Percentiles rank a stretch among this genome's conserved stretches.
These are phyloP conservation scores for Tilletia indica DNA, from an alignment of 1,284 basidiomycete genomes.

Conservation along the genomic window DNA sequence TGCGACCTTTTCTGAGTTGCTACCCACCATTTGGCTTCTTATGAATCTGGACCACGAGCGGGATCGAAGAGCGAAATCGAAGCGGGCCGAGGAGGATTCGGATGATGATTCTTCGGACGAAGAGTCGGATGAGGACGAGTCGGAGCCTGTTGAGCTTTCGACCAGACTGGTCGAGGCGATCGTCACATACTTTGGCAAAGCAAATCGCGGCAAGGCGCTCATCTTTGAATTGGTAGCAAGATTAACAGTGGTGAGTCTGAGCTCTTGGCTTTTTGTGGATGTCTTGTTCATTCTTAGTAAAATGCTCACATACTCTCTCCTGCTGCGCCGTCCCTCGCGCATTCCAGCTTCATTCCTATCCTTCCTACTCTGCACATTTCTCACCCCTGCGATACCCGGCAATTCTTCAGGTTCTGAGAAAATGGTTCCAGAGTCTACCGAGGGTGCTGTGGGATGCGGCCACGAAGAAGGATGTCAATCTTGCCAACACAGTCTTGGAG, in stretches of 20 bases:
- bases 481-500: neutral
- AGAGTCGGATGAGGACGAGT: neutral
- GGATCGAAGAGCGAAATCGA: neutral
- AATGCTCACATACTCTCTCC: neutral
- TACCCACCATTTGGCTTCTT: slow-evolving; percentile 42
- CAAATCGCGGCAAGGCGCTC: slow-evolving; percentile 31
- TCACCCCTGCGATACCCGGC: neutral
- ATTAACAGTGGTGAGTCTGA: slow-evolving; percentile 13
- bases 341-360: neutral
- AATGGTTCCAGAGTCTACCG: neutral
- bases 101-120: neutral
- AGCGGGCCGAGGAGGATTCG: too few relatives aligned
- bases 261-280: neutral
- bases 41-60: slow-evolving; percentile 23
- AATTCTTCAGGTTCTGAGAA: neutral
- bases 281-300: too few relatives aligned
- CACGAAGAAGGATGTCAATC: slow-evolving; percentile 4
- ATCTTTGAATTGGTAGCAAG: slow-evolving; percentile 39
- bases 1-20: slow-evolving; percentile 32
- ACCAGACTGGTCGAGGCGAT: slow-evolving; percentile 23
- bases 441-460: slow-evolving; percentile 3
- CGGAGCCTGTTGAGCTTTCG: neutral
- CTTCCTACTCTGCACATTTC: slow-evolving; percentile 3
- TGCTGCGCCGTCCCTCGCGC: too few relatives aligned
- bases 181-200: slow-evolving; percentile 26